Percentiles rank a stretch among this genome's conserved stretches.
phyloP scores from a whole-genome alignment of 2,329 filamentous ascomycete species.

The Domatiomyces catenatus region DNA sequence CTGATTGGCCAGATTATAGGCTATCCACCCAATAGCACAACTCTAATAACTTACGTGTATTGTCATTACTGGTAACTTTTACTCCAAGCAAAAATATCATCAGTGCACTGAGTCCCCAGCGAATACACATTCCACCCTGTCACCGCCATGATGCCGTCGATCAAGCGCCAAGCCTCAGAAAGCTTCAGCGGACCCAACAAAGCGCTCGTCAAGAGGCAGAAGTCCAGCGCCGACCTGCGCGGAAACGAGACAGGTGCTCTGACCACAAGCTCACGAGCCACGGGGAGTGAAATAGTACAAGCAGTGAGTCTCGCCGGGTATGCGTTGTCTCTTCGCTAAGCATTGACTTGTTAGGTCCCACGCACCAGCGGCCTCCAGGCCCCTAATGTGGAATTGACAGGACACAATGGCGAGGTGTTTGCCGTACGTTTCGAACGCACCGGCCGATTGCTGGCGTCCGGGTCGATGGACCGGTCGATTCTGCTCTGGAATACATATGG shows the following conservation, averaged over 20 bases:
- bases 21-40: too few species aligned
- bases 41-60: too few species aligned
- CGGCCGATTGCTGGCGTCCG: constrained; percentile 79
- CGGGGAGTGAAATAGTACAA: constrained; percentile 44
- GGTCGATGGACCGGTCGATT: constrained; percentile 86
- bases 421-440: constrained; percentile 77
- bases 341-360: constrained; percentile 41
- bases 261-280: constrained; percentile 38
- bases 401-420: constrained; percentile 70
- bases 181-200: constrained; percentile 60
- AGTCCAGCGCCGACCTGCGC: constrained; percentile 43
- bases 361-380: constrained; percentile 73
- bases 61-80: too few species aligned
- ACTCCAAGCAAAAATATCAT: constrained; percentile 4
- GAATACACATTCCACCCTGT: constrained; percentile 4
- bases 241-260: constrained; percentile 40
- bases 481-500: constrained; percentile 88
- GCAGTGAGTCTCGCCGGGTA: constrained; percentile 36
- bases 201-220: constrained; percentile 79
- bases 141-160: constrained; percentile 54
- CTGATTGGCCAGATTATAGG: too few species aligned
- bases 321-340: constrained; percentile 12
- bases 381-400: constrained; percentile 81
- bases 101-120: constrained; percentile 8
- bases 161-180: constrained; percentile 81